Evolutionary conservation across 2,329 filamentous ascomycete species (phyloP).

Genomic region (Botryotinia globosa): DNA sequence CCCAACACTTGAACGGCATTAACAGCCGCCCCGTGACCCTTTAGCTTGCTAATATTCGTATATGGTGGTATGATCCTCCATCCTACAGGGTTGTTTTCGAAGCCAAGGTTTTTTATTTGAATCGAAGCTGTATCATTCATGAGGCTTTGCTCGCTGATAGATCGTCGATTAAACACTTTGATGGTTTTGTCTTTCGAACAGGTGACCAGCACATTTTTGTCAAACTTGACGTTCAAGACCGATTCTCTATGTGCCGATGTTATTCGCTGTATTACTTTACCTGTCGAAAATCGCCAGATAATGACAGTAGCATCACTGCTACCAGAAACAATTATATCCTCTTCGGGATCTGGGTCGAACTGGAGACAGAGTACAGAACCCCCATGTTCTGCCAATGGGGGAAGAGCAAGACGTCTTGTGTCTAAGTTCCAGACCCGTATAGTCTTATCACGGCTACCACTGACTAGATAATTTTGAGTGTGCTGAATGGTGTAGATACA

Average conservation of each 20-base stretch:
- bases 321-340: constrained; percentile 92
- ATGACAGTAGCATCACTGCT: constrained; percentile 91
- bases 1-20: constrained; percentile 92
- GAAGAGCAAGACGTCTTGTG: constrained; percentile 70
- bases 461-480: constrained; percentile 80
- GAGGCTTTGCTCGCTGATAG: constrained; percentile 57
- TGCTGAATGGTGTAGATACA: constrained; percentile 97
- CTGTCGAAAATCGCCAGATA: constrained; percentile 90
- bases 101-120: constrained; percentile 54
- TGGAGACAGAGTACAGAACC: constrained; percentile 93
- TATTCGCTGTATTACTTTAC: constrained; percentile 74
- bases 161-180: constrained; percentile 86
- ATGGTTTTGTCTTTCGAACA: constrained; percentile 97
- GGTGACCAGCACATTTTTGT: constrained; percentile 86
- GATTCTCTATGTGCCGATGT: constrained; percentile 80
- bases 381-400: constrained; percentile 71
- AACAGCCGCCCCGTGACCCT: constrained; percentile 86
- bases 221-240: constrained; percentile 89
- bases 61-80: constrained; percentile 61
- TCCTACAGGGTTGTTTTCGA: constrained; percentile 45
- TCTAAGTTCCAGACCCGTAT: constrained; percentile 83
- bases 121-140: constrained; percentile 52
- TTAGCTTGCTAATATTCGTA: constrained; percentile 72
- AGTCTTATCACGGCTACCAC: constrained; percentile 84
- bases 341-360: constrained; percentile 82